A percentile compares a stretch with the other conserved stretches of the same genome.
phyloP scores from a whole-genome alignment of 2,329 filamentous ascomycete genomes.

The Paramyrothecium sp. region DNA sequence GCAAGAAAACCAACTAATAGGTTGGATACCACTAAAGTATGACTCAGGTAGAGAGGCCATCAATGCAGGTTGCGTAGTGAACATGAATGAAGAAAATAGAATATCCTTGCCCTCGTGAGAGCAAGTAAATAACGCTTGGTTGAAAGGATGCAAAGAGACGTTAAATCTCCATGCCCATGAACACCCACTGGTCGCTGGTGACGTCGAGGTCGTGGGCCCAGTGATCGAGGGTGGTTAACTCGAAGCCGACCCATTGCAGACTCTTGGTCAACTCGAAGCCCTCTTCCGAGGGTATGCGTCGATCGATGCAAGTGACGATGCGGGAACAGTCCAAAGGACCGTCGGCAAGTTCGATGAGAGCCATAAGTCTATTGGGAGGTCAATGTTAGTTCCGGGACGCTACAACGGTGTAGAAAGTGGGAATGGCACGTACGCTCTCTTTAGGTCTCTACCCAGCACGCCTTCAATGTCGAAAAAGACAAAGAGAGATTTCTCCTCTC shows the following conservation, averaged over 20 bases:
- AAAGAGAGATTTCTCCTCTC: constrained; percentile 73
- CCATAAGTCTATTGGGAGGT: constrained; percentile 65
- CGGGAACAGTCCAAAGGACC: constrained; percentile 72
- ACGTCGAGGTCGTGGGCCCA: constrained; percentile 66
- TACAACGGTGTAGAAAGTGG: not conserved
- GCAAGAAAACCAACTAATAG: not conserved
- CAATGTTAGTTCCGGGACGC: not conserved
- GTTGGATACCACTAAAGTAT: not conserved
- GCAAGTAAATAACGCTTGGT: constrained; percentile 13
- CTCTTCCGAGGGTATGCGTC: constrained; percentile 60
- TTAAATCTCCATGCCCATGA: constrained; percentile 85
- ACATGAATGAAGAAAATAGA: not conserved
- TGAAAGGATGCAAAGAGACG: constrained; percentile 42
- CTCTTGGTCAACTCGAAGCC: constrained; percentile 72
- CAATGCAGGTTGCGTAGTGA: not conserved
- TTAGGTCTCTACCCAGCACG: constrained; percentile 73
- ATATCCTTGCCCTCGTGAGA: not conserved
- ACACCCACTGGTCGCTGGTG: constrained; percentile 78
- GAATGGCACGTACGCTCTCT: constrained; percentile 69
- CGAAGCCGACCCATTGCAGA: constrained; percentile 91
- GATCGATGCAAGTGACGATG: constrained; percentile 80
- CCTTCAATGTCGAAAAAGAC: constrained; percentile 77
- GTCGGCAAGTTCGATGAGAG: constrained; percentile 84
- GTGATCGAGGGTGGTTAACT: constrained; percentile 73
- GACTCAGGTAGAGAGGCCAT: not conserved